These are phyloP conservation scores for Vaccinium macrocarpon DNA, from an alignment of 148 eudicot species.

Conservation along the genomic window DNA sequence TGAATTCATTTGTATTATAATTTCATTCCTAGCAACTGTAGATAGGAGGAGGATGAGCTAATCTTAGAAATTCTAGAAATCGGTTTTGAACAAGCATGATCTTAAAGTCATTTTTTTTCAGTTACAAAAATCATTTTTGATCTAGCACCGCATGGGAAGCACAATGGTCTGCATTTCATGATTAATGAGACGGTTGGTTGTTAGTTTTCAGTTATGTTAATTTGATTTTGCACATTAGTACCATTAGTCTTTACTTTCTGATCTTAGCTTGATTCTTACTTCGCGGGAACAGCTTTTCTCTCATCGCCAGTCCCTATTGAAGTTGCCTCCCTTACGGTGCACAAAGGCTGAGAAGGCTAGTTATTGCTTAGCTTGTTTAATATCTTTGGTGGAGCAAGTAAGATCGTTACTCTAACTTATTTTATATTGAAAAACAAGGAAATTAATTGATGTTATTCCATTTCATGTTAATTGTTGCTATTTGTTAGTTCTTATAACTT, in stretches of 20 bases:
- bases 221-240: background rate
- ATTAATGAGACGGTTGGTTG: background rate
- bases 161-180: background rate
- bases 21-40: background rate
- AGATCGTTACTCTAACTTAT: background rate
- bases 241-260: background rate
- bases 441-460: background rate
- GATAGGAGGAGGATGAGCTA: background rate
- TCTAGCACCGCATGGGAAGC: background rate
- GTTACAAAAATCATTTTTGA: background rate
- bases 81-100: background rate
- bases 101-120: background rate
- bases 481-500: background rate
- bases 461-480: slow-evolving; percentile 2
- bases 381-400: slow-evolving; percentile 96
- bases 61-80: background rate
- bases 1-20: background rate
- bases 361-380: slow-evolving; percentile 88
- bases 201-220: slow-evolving; percentile 7
- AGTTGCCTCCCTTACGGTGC: slow-evolving; percentile 52
- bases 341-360: slow-evolving; percentile 59
- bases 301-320: slow-evolving; percentile 56
- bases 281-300: slow-evolving; percentile 56
- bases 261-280: background rate
- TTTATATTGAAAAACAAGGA: background rate